These are phyloP conservation scores for Yarrowia sp. DNA, from an alignment of 805 yeast species.

Conservation along the genomic window DNA sequence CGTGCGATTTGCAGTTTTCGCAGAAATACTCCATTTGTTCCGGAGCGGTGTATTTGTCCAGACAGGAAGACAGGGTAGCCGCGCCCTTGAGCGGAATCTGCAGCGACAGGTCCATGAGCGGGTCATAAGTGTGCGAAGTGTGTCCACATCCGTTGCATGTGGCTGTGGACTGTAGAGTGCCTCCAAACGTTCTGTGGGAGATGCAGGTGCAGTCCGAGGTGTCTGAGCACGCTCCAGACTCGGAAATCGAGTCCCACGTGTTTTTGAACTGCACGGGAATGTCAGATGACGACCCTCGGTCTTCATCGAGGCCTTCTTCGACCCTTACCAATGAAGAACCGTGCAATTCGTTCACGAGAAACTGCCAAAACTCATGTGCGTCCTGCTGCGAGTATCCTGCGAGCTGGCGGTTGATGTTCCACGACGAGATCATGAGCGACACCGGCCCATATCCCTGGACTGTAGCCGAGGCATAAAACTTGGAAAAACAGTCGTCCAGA, in stretches of 20 bases:
- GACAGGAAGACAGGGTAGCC: constrained; percentile 63
- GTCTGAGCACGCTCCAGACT: constrained; percentile 12
- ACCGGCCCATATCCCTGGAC: constrained; percentile 82
- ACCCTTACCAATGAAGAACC: not conserved
- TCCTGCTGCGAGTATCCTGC: constrained; percentile 98
- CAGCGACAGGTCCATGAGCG: constrained; percentile 85
- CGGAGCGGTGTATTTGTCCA: constrained; percentile 74
- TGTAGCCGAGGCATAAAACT: constrained; percentile 69
- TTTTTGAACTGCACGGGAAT: constrained; percentile 30
- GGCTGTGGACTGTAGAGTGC: constrained; percentile 80
- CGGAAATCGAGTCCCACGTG: constrained; percentile 35
- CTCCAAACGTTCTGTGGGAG: constrained; percentile 82
- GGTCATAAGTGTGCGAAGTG: constrained; percentile 78
- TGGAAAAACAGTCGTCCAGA: constrained; percentile 75
- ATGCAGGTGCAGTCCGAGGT: constrained; percentile 70
- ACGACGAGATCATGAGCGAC: constrained; percentile 79
- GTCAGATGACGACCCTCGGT: constrained; percentile 19
- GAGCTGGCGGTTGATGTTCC: constrained; percentile 77
- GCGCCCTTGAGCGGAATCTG: constrained; percentile 57
- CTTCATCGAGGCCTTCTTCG: constrained; percentile 16
- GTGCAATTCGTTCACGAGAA: constrained; percentile 85
- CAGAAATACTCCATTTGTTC: constrained; percentile 84
- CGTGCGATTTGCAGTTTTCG: constrained; percentile 63
- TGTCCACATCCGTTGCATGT: constrained; percentile 72
- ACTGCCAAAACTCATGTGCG: constrained; percentile 98